Evolutionary conservation across 2,329 filamentous ascomycete species (phyloP), one percentile per base, ranked within the genome.

Genomic region (Mycosphaerella arachidis): DNA sequence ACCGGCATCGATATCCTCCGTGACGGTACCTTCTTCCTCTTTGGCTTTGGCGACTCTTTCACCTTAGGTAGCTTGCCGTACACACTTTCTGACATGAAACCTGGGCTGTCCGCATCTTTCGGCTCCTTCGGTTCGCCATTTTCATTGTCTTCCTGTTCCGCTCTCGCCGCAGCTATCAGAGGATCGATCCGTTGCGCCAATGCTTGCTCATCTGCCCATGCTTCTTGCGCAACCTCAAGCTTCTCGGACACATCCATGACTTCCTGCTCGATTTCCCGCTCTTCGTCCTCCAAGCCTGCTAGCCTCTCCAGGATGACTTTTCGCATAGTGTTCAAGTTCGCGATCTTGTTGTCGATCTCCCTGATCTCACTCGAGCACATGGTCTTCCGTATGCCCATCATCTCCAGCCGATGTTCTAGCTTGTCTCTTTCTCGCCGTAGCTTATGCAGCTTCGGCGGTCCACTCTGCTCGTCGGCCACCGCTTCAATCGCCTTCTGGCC

Each of bases 31-130:
- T 85, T 82, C 56, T 66, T 70, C 73, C 71, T 74, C 73, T 85
- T 82, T 48, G 80, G 79, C 65, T 81, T 77, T 27, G 80, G 79
- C 13, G 65, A 56, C 7, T 83, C 66, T 31, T 63, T 65, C n/a
- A 62, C 55, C 31, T 69, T 72, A 0, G 92, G 91, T 8, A 99
- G 79, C 76, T 97, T 97, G 67, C 95, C 90, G 74, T 97, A 99
- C 67, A 99, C 91, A 12, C 92, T 97, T 74, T 97, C 91, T 3
- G 94, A 97, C 94, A 97, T 97, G 79, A 97, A 99, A 0, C 84
- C 83, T 6, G 79, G 79, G 66, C 82, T 79, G 69, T 78, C 78
- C 43, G 59, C 61, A 4, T 52, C 76, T 59, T 76, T 73, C 43
- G 48, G 70, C 63, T 50, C 69, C 63, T 58, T 43, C 40, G 40